These are phyloP conservation scores for Penicillium paradoxum DNA, from an alignment of 495 filamentous ascomycete species.

Conservation along the genomic window DNA sequence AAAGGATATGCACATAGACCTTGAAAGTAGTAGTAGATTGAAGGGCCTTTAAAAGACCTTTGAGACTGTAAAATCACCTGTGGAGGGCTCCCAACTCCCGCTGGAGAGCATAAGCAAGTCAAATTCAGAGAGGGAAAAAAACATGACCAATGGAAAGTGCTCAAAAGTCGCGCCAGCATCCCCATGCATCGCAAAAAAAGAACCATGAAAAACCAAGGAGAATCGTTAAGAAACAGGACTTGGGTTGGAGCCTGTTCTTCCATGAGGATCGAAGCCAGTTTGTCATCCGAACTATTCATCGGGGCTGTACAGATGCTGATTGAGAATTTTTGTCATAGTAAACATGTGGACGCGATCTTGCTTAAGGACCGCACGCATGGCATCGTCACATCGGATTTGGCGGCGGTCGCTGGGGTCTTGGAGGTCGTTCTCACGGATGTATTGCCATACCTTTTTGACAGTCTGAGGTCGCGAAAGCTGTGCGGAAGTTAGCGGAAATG, in stretches of 20 bases:
- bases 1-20: background rate
- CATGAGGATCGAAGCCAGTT: constrained; percentile 7
- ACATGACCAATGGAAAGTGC: constrained; percentile 12
- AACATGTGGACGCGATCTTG: constrained; percentile 94
- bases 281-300: constrained; percentile 47
- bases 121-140: constrained; percentile 15
- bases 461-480: constrained; percentile 89
- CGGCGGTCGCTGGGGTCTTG: constrained; percentile 89
- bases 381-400: constrained; percentile 88
- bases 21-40: background rate
- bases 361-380: constrained; percentile 85
- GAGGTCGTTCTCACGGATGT: constrained; percentile 80
- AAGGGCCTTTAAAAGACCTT: too few relatives aligned
- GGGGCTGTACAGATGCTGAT: constrained; percentile 58
- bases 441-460: constrained; percentile 91
- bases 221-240: constrained; percentile 19
- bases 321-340: constrained; percentile 85
- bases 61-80: background rate
- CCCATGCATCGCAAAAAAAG: constrained; percentile 28
- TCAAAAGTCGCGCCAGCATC: constrained; percentile 25
- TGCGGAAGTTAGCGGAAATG: constrained; percentile 5
- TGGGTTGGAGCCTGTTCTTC: constrained; percentile 7
- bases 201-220: constrained; percentile 16
- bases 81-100: constrained; percentile 35
- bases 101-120: constrained; percentile 33